Base-by-base conservation (phyloP, 192 early-diverging fungal species). In the Entomortierella parvispora region DNA sequence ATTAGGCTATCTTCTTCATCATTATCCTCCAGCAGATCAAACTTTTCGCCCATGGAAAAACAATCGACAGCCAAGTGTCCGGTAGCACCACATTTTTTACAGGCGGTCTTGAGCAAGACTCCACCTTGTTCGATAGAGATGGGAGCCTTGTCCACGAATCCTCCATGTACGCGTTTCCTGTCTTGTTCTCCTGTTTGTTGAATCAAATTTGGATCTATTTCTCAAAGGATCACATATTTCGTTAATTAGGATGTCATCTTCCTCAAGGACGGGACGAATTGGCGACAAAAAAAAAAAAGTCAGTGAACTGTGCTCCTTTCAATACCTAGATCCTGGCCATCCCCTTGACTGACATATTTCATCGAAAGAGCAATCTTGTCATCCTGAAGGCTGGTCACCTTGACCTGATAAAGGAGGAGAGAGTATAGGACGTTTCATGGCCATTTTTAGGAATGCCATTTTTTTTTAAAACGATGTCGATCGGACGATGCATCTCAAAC, bases 331-430 rank as follows among this genome's bases (percentile, higher is more conserved):
- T 82, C 81, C 12, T 62, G 65, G 4, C 81, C 81, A 43, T 61
- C 58, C 28, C 81, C 81, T 56, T 82, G 81, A 26, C 50, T 72
- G 17, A 82, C 81, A 69, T 82, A 72, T 45, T 82, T 82, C 81
- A 82, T 82, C 10, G 81, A 82, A 12, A 82, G 33, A n/a, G 69
- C 70, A 45, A 82, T 72, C 45, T 79, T 82, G 42, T 77, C 69
- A 22, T 82, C 81, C 45, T 82, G 75, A 11, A 77, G 4, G 52
- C 69, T 71, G 7, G 68, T 71, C 29, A 79, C 76, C 40, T 82
- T 82, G 48, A 82, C 80, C 80, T 82, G 25, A 28, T 22, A 15
- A 34, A 40, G 12, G 37, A 40, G 37, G 12, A 9, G 37, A 9
- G 12, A 40, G 37, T 12, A 40, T 40, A 9, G 37, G 7, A 12